Conservation (phyloP, 2,329 filamentous ascomycete genomes). For the Colletotrichum noveboracense region DNA sequence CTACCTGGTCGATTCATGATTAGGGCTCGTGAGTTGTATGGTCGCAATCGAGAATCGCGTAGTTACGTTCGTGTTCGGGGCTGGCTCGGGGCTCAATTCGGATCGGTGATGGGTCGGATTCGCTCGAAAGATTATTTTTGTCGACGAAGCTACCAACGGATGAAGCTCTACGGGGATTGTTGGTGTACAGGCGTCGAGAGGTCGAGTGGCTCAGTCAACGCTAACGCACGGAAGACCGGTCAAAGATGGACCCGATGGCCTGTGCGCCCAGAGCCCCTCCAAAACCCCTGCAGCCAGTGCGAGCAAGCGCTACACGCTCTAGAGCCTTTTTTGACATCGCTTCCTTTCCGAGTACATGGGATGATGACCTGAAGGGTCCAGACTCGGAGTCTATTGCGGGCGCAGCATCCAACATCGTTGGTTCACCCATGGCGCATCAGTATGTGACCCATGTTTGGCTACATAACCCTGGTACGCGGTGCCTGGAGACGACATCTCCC, state of each 20-base stretch:
- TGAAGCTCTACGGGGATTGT: conserved; percentile 17
- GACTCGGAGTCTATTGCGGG: background rate
- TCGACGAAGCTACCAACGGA: conserved; percentile 8
- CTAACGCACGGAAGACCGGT: conserved; percentile 21
- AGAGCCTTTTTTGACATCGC: conserved; percentile 18
- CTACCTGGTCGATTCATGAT: conserved; percentile 68
- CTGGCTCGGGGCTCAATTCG: conserved; percentile 12
- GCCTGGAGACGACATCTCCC: background rate
- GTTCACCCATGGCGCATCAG: background rate
- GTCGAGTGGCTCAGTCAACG: conserved; percentile 10
- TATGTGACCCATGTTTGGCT: background rate
- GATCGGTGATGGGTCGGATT: conserved; percentile 18
- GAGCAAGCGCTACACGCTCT: background rate
- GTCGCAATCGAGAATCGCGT: conserved; percentile 15
- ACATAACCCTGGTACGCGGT: background rate
- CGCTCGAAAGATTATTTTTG: conserved; percentile 11
- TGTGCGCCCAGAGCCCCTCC: conserved; percentile 14
- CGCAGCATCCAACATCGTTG: background rate
- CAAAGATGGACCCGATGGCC: conserved; percentile 25
- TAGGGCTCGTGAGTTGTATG: conserved; percentile 24
- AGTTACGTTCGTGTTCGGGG: conserved; percentile 16
- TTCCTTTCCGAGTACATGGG: conserved; percentile 6
- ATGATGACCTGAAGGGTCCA: conserved; percentile 8
- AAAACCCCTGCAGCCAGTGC: conserved; percentile 11
- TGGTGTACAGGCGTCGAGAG: conserved; percentile 16